Evolutionary conservation across 2,329 filamentous ascomycete species (phyloP).

Genomic region (Sporothrix variecibatus): DNA sequence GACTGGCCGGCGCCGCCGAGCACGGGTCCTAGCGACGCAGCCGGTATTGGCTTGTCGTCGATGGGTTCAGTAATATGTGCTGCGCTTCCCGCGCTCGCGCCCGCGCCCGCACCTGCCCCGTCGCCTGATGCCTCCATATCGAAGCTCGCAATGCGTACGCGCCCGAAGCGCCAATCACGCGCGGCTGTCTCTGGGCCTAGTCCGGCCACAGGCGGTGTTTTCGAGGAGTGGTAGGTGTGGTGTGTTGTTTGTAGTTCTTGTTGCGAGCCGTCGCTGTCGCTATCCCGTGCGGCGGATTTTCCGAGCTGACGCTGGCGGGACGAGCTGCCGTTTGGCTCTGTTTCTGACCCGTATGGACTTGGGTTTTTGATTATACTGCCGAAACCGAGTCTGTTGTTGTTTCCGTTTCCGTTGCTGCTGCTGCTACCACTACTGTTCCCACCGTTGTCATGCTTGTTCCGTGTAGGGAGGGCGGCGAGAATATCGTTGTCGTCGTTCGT

Average conservation of each 20-base stretch:
- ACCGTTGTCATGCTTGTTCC: background rate
- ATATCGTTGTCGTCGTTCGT: background rate
- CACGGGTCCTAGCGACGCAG: conserved; percentile 52
- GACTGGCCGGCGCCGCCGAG: conserved; percentile 66
- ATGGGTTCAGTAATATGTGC: background rate
- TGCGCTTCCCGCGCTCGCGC: conserved; percentile 30
- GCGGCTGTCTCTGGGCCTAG: conserved; percentile 53
- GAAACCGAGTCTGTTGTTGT: background rate
- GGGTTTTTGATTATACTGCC: background rate
- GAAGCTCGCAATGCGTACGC: conserved; percentile 77
- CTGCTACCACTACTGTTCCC: conserved; percentile 15
- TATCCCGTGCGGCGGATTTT: background rate
- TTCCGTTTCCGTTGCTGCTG: conserved; percentile 21
- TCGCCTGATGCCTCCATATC: conserved; percentile 57
- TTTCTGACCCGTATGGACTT: background rate
- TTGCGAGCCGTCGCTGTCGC: background rate
- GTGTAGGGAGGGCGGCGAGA: background rate
- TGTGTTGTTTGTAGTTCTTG: background rate
- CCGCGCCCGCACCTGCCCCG: background rate
- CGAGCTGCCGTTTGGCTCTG: background rate
- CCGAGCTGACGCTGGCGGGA: background rate
- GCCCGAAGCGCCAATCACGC: conserved; percentile 78
- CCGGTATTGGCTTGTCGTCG: conserved; percentile 34
- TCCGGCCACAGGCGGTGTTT: conserved; percentile 37
- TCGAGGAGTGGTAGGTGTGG: background rate